A percentile compares a stretch with the other conserved stretches of the same genome.
phyloP scores from a whole-genome alignment of 1,284 basidiomycete species.

The Volvariella surrecta region DNA sequence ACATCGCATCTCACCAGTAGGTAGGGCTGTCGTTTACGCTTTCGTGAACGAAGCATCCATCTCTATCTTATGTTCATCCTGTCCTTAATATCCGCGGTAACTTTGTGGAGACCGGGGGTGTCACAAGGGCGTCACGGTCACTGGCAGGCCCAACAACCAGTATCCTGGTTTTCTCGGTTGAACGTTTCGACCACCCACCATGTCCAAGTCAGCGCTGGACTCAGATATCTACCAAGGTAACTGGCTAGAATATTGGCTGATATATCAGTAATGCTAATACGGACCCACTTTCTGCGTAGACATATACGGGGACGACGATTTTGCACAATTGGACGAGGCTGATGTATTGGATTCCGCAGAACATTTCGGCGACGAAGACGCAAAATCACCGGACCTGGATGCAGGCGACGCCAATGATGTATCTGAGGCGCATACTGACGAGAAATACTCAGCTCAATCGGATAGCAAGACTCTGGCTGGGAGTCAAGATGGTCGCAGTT shows the following conservation, averaged over 20 bases:
- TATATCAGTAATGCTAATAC: not conserved
- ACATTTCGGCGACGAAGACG: constrained; percentile 12
- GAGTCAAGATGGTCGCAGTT: constrained; percentile 3
- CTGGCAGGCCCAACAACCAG: no score
- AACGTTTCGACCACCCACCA: constrained; percentile 9
- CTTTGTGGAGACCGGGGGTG: no score
- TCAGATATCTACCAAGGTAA: constrained; percentile 33
- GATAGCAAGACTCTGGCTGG: not conserved
- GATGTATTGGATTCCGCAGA: constrained; percentile 5
- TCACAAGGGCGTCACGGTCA: no score
- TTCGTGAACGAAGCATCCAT: no score
- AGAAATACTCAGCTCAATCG: no score
- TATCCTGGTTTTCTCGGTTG: no score
- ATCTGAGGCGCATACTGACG: constrained; percentile 4
- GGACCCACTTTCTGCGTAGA: no score
- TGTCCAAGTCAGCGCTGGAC: constrained; percentile 25
- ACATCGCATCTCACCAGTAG: not conserved
- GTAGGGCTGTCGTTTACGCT: no score
- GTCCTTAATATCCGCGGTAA: no score
- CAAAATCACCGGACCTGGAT: constrained; percentile 5
- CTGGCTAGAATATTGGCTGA: constrained; percentile 2
- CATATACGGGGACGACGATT: constrained; percentile 34
- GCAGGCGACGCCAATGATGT: constrained; percentile 8
- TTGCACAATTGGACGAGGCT: constrained; percentile 10
- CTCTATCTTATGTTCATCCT: no score